A percentile compares a stretch with the other conserved stretches of the same genome.
These are phyloP conservation scores for Lactarius akahatsu DNA, from an alignment of 768 basidiomycete species.

Conservation along the genomic window DNA sequence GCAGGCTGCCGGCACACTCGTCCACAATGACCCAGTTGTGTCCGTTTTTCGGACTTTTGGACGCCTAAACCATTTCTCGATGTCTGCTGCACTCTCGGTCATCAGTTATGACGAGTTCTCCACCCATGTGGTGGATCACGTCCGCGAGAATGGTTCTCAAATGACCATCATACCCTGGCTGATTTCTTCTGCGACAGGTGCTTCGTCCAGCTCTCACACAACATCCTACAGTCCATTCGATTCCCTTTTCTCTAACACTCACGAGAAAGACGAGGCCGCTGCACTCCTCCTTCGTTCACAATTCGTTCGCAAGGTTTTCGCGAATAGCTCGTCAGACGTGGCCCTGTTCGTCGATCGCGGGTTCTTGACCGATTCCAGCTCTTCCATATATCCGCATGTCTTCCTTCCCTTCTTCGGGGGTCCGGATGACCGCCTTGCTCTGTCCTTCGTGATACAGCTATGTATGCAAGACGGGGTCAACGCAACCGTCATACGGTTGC, in stretches of 20 bases:
- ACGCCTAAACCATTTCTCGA: slow-evolving; percentile 60
- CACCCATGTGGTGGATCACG: slow-evolving; percentile 60
- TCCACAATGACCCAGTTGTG: slow-evolving; percentile 69
- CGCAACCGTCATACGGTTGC: slow-evolving; percentile 73
- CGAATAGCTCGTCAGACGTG: slow-evolving; percentile 69
- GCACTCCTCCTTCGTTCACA: slow-evolving; percentile 69
- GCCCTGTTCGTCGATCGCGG: slow-evolving; percentile 85
- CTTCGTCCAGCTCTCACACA: slow-evolving; percentile 29
- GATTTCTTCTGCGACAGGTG: slow-evolving; percentile 36
- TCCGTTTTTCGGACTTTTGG: slow-evolving; percentile 78
- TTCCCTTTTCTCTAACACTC: slow-evolving; percentile 61
- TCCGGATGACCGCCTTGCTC: slow-evolving; percentile 85
- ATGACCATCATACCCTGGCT: slow-evolving; percentile 87
- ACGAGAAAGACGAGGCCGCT: slow-evolving; percentile 48
- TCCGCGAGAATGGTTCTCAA: slow-evolving; percentile 55
- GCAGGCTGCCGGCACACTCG: slow-evolving; percentile 66
- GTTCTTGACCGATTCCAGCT: slow-evolving; percentile 35
- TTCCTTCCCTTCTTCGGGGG: slow-evolving; percentile 94
- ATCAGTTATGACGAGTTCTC: slow-evolving; percentile 76
- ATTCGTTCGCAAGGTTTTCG: slow-evolving; percentile 81
- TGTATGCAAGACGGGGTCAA: slow-evolving; percentile 61
- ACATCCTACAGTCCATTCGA: slow-evolving; percentile 65
- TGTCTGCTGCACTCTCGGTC: slow-evolving; percentile 71
- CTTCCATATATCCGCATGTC: slow-evolving; percentile 52
- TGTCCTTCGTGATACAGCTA: slow-evolving; percentile 78